Evolutionary conservation across 441 rosid species (phyloP), one percentile per base, ranked within the genome.

Genomic region (Populus hybrid): DNA sequence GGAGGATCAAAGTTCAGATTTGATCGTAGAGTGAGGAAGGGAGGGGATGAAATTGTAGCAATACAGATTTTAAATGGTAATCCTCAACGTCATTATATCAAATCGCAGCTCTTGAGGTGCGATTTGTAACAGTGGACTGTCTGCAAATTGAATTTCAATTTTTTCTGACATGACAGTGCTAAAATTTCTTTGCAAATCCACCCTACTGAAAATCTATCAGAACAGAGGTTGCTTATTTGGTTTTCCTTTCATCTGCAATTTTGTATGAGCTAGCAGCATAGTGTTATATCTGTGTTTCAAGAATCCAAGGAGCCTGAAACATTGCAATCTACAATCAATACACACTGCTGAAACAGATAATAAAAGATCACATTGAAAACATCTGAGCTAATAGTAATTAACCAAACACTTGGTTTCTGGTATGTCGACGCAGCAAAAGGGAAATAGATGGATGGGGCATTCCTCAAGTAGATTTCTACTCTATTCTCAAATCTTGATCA

Each of bases 401-500:
- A 40, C 46, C 3, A 54, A 18, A 54, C 61, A 16, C 61, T 54
- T 34, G 36, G 83, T 84, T 91, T 95, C 89, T 82, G 95, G 85
- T 95, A 90, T 70, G 90, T 34, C 36, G 36, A 34, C 36, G 36
- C 36, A 78, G 80, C 77, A 93, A 95, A 76, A 91, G 98, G 35
- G 95, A 86, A 42, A 86, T 83, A 34, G 23, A 93, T 77, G 76
- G 75, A 95, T 93, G 28, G 93, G 97, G 83, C 94, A 78, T 95
- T 93, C 84, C 98, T 93, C 84, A 93, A 84, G 28, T 97, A 93
- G 66, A 98, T 95, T 63, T 92, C 94, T 0, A 80, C 92, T 21
- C 99, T 95, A 10, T 90, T 91, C 81, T 87, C 28, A 35, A 11
- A 64, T 77, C 61, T 40, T 71, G 8, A 16, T 75, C 70, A 57